A percentile compares a stretch with the other conserved stretches of the same genome.
Conservation (phyloP, 129 eudicot genomes). For the Deinandra increscens region DNA sequence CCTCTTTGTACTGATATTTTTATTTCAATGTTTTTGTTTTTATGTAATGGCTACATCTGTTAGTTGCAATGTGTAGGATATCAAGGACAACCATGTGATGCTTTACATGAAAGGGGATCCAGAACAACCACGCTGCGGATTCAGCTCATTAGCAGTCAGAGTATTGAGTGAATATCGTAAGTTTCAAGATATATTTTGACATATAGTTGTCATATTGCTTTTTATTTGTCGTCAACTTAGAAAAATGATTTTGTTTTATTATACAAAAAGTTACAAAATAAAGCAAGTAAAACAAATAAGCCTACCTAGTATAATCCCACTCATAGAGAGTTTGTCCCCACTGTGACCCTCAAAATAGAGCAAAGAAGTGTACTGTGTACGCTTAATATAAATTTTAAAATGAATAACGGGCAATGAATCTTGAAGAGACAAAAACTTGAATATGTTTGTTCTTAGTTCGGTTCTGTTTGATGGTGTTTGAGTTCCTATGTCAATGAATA, state of each 20-base stretch:
- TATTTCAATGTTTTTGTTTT: background rate
- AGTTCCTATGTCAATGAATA: background rate
- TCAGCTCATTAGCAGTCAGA: constrained; percentile 95
- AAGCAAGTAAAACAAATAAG: background rate
- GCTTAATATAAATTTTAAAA: too few relatives aligned
- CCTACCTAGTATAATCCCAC: too few relatives aligned
- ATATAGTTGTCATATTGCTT: constrained; percentile 2
- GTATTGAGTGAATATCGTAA: constrained; percentile 83
- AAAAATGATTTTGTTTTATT: background rate
- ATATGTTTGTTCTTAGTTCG: background rate
- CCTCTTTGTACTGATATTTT: background rate
- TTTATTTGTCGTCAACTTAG: background rate
- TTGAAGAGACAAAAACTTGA: too few relatives aligned
- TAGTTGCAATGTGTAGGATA: constrained; percentile 61
- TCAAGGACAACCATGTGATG: constrained; percentile 90
- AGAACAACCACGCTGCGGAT: constrained; percentile 90
- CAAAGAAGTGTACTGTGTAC: too few relatives aligned
- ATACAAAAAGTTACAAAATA: background rate
- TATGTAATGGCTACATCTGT: constrained; percentile 1
- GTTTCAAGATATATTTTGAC: constrained; percentile 16
- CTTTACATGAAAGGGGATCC: constrained; percentile 99
- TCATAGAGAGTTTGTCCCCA: too few relatives aligned
- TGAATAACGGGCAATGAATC: too few relatives aligned
- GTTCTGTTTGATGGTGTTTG: background rate
- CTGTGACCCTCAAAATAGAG: too few relatives aligned